A percentile compares a stretch with the other conserved stretches of the same genome.
These are phyloP conservation scores for Euclidium syriacum DNA, from an alignment of 345 rosid species.

Conservation along the genomic window DNA sequence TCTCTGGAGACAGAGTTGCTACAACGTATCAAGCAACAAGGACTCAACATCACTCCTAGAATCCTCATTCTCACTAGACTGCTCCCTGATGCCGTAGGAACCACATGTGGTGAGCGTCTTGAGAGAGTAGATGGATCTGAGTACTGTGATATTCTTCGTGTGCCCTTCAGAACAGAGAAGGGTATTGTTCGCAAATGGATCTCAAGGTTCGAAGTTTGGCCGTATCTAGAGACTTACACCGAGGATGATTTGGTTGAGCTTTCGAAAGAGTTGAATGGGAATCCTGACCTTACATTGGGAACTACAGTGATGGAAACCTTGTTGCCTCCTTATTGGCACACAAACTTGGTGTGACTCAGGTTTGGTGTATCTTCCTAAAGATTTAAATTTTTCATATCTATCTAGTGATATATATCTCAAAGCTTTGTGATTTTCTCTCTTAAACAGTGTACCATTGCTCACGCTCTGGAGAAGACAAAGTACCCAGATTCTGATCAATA, in stretches of 20 bases:
- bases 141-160: conserved; percentile 77
- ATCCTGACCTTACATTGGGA: conserved; percentile 89
- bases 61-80: conserved; percentile 80
- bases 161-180: conserved; percentile 77
- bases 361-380: conserved; percentile 21
- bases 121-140: conserved; percentile 78
- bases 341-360: conserved; percentile 92
- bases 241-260: conserved; percentile 90
- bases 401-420: background rate
- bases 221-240: conserved; percentile 79
- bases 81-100: conserved; percentile 90
- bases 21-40: conserved; percentile 81
- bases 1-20: conserved; percentile 91
- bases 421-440: background rate
- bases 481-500: conserved; percentile 93
- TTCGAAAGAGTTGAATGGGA: conserved; percentile 74
- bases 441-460: conserved; percentile 94
- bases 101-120: conserved; percentile 89
- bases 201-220: conserved; percentile 97
- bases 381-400: background rate
- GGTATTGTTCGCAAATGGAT: conserved; percentile 87
- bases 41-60: conserved; percentile 77
- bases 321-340: conserved; percentile 89
- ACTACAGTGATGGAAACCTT: conserved; percentile 94
- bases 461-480: conserved; percentile 93